A percentile compares a stretch with the other conserved stretches of the same genome.
These are phyloP conservation scores for Globisporangium mamillatum DNA, from an alignment of 352 stramenopile species.

Conservation along the genomic window DNA sequence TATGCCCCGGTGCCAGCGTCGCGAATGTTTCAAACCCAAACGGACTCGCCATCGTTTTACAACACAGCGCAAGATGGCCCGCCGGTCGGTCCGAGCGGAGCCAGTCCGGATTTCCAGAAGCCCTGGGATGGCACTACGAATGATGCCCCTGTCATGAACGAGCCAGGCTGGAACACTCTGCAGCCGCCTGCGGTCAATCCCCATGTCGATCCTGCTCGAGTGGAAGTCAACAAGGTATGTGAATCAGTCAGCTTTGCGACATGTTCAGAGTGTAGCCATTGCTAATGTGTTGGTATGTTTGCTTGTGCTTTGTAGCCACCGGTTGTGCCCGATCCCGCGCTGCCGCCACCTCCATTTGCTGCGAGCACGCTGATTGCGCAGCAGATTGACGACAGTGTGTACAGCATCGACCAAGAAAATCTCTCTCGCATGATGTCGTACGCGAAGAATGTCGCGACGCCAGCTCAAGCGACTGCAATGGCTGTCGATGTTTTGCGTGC, in stretches of 20 bases:
- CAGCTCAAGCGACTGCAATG: slow-evolving; percentile 62
- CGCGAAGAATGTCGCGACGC: slow-evolving; percentile 58
- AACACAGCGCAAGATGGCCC: slow-evolving; percentile 43
- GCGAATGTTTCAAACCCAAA: slow-evolving; percentile 60
- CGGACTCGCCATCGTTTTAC: slow-evolving; percentile 61
- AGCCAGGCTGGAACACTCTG: slow-evolving; percentile 28
- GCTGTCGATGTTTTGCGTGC: slow-evolving; percentile 68
- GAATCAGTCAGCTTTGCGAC: background rate
- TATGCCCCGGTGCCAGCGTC: slow-evolving; percentile 32
- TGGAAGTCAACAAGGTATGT: slow-evolving; percentile 15
- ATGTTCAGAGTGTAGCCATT: background rate
- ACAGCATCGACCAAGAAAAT: slow-evolving; percentile 44
- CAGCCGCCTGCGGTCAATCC: slow-evolving; percentile 2
- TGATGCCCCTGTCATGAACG: slow-evolving; percentile 5
- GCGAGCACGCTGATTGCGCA: slow-evolving; percentile 57
- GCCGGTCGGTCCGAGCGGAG: slow-evolving; percentile 30
- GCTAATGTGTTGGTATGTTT: background rate
- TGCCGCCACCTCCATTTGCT: slow-evolving; percentile 58
- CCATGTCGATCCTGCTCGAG: background rate
- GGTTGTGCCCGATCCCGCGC: slow-evolving; percentile 27
- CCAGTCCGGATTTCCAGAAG: slow-evolving; percentile 36
- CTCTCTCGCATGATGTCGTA: slow-evolving; percentile 48
- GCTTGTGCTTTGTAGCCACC: background rate
- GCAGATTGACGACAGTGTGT: slow-evolving; percentile 61
- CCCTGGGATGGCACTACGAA: slow-evolving; percentile 28